phyloP scores from a whole-genome alignment of 2,329 filamentous ascomycete species.

The Apiospora phragmitis region DNA sequence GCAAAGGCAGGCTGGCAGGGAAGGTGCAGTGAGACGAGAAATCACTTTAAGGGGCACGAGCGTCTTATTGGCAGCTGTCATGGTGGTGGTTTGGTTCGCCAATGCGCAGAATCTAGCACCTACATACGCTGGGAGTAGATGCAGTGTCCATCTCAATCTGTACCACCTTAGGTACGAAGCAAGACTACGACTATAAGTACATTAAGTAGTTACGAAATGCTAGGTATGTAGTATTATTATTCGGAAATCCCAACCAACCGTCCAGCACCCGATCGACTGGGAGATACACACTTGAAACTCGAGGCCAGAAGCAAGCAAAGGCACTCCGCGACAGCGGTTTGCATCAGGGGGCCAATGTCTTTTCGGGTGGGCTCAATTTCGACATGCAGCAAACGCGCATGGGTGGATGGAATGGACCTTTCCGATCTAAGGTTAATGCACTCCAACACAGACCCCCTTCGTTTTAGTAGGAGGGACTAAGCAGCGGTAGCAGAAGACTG shows the following conservation, averaged over 20 bases:
- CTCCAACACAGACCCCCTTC: not conserved
- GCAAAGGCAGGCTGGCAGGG: not conserved
- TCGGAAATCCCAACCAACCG: not conserved
- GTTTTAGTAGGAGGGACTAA: not conserved
- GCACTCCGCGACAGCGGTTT: not conserved
- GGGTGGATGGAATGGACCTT: not conserved
- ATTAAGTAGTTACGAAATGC: no score
- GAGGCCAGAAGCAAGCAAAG: not conserved
- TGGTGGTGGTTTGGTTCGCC: not conserved
- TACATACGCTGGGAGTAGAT: not conserved
- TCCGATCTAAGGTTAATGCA: not conserved
- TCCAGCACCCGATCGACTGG: not conserved
- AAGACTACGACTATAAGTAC: no score
- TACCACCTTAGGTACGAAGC: no score
- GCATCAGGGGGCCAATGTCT: not conserved
- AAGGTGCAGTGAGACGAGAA: not conserved
- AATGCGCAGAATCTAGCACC: constrained; percentile 3
- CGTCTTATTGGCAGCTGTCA: not conserved
- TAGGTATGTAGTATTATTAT: not conserved
- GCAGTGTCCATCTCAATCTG: not conserved
- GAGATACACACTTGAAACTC: not conserved
- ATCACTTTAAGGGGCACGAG: not conserved
- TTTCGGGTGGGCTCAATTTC: not conserved
- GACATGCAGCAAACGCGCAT: not conserved
- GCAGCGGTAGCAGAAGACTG: not conserved